Conservation (phyloP, 371 early-diverging fungal genomes). For the Syncephalastrum racemosum region DNA sequence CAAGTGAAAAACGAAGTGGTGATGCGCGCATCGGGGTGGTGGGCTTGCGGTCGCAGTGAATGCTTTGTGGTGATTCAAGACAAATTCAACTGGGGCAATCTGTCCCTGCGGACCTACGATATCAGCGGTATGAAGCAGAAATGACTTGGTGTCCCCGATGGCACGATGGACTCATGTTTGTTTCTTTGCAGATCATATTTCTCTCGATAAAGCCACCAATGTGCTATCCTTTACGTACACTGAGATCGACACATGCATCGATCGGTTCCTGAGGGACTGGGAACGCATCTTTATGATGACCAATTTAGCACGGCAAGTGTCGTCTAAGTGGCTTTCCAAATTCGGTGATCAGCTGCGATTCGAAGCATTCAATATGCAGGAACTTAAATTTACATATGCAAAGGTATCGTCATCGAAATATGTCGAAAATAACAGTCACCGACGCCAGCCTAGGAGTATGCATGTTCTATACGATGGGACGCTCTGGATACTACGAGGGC, state of each 20-base stretch:
- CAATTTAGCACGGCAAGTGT: conserved; percentile 41
- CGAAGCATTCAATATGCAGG: conserved; percentile 33
- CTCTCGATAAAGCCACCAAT: conserved; percentile 33
- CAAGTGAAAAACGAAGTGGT: conserved; percentile 37
- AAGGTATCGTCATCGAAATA: conserved; percentile 18
- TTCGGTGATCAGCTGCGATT: conserved; percentile 38
- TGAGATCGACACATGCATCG: conserved; percentile 40
- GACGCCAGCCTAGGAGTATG: conserved; percentile 17
- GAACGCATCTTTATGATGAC: conserved; percentile 53
- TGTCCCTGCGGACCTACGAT: conserved; percentile 23
- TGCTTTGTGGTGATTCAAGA: conserved; percentile 51
- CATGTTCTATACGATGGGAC: conserved; percentile 42
- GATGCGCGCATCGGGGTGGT: conserved; percentile 47
- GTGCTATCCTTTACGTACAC: conserved; percentile 48
- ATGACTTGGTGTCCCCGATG: too few relatives aligned
- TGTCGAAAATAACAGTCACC: not conserved
- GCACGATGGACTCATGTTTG: not conserved
- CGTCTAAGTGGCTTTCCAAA: conserved; percentile 39
- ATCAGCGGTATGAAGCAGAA: conserved; percentile 23
- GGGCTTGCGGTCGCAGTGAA: conserved; percentile 44
- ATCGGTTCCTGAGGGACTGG: conserved; percentile 45
- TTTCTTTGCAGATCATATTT: conserved; percentile 37
- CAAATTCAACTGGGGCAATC: conserved; percentile 30
- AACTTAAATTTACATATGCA: conserved; percentile 40
- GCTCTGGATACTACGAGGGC: conserved; percentile 23